phyloP scores from a whole-genome alignment of 139 green algal genomes.

The Chlorella sp. region DNA sequence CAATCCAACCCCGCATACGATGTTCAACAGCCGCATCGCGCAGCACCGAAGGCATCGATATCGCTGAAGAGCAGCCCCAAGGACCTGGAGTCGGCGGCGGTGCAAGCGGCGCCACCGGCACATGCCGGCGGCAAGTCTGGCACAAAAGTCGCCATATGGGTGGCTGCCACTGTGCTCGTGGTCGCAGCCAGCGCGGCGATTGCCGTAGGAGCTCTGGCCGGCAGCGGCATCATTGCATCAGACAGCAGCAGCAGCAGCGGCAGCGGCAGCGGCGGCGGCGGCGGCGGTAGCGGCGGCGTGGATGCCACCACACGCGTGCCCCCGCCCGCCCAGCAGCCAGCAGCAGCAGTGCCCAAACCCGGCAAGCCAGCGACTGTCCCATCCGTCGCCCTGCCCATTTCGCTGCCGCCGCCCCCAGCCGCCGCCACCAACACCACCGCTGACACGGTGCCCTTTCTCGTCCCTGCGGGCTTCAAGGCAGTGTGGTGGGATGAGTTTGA shows the following conservation, averaged over 20 bases:
- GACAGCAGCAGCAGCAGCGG: neutral
- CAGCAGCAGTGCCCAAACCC: neutral
- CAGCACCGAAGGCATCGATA: too few species aligned
- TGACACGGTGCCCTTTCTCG: neutral
- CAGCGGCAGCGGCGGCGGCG: neutral
- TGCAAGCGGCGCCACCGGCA: too few species aligned
- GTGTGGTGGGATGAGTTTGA: slow-evolving; percentile 18
- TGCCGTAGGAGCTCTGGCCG: neutral
- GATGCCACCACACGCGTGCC: neutral
- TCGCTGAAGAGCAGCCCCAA: too few species aligned
- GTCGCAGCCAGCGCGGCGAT: neutral
- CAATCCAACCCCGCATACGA: too few species aligned
- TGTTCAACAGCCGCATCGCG: too few species aligned
- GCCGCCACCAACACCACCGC: neutral
- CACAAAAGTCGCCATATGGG: neutral
- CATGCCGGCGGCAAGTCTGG: too few species aligned
- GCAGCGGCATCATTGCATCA: too few species aligned
- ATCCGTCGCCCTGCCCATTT: neutral
- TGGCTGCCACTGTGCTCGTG: neutral
- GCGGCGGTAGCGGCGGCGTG: neutral
- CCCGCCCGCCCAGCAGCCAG: neutral
- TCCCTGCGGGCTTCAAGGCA: neutral
- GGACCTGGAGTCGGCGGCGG: too few species aligned
- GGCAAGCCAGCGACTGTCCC: neutral
- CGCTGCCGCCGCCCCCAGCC: neutral